A percentile compares a stretch with the other conserved stretches of the same genome.
Conservation (phyloP, 768 basidiomycete genomes). For the Boletus insuetus region DNA sequence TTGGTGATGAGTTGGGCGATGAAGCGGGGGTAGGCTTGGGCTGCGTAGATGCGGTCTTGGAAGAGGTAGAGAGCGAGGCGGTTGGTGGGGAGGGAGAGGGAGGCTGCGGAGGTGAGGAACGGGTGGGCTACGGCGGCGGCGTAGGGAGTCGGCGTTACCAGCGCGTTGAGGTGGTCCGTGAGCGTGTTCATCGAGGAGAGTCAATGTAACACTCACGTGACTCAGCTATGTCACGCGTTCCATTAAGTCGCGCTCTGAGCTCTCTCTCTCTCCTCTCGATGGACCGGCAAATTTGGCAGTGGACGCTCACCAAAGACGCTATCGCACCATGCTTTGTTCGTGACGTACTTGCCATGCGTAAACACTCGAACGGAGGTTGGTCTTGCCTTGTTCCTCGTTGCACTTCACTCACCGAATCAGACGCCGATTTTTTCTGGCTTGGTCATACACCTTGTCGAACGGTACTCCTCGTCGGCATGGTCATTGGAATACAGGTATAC, state of each 20-base stretch:
- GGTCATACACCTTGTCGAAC: conserved; percentile 68
- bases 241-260: not conserved
- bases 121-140: conserved; percentile 48
- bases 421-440: conserved; percentile 65
- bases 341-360: conserved; percentile 50
- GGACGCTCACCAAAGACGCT: conserved; percentile 57
- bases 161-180: conserved; percentile 36
- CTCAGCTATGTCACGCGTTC: conserved; percentile 2
- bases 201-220: conserved; percentile 7
- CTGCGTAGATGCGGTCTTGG: conserved; percentile 74
- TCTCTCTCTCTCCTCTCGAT: not conserved
- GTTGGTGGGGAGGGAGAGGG: conserved; percentile 44
- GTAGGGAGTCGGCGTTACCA: conserved; percentile 40
- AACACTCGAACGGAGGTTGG: conserved; percentile 33
- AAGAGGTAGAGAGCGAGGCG: conserved; percentile 62
- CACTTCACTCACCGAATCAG: conserved; percentile 28
- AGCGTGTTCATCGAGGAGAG: conserved; percentile 1
- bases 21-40: conserved; percentile 71
- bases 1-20: conserved; percentile 62
- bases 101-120: conserved; percentile 59
- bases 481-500: conserved; percentile 60
- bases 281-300: conserved; percentile 36
- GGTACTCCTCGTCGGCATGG: conserved; percentile 57
- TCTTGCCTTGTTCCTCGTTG: not conserved
- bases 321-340: conserved; percentile 53